Percentiles rank a stretch among this genome's conserved stretches.
These are phyloP conservation scores for Reutealis trisperma DNA, from an alignment of 345 rosid species.

Conservation along the genomic window DNA sequence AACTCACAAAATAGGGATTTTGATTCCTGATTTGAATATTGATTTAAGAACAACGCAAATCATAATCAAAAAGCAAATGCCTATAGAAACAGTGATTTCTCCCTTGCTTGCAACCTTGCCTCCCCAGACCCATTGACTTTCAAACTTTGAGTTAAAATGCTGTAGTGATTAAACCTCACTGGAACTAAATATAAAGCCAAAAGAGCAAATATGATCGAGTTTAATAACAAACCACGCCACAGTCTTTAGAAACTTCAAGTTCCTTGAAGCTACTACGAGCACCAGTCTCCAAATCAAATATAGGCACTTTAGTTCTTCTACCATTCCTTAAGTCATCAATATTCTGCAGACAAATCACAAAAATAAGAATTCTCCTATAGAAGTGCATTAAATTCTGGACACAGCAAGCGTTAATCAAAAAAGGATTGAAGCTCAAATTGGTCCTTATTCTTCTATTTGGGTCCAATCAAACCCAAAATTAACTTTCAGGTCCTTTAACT, in stretches of 20 bases:
- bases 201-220: slow-evolving; percentile 13
- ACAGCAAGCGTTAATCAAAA: too few relatives aligned
- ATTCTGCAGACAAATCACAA: slow-evolving; percentile 55
- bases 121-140: neutral
- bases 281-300: slow-evolving; percentile 89
- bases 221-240: slow-evolving; percentile 76
- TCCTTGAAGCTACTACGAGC: slow-evolving; percentile 87
- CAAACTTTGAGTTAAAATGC: slow-evolving; percentile 8
- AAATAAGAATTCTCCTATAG: slow-evolving; percentile 11
- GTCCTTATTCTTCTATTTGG: too few relatives aligned
- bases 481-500: too few relatives aligned
- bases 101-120: neutral
- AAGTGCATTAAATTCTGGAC: neutral
- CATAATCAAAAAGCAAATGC: too few relatives aligned
- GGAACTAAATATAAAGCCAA: neutral
- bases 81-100: too few relatives aligned
- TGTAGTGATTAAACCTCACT: neutral
- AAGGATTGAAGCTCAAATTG: too few relatives aligned
- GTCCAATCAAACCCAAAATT: too few relatives aligned
- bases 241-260: slow-evolving; percentile 91
- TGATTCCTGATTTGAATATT: too few relatives aligned
- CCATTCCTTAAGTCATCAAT: slow-evolving; percentile 67
- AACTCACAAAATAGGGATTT: too few relatives aligned
- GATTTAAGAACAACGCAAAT: too few relatives aligned
- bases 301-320: slow-evolving; percentile 74